Conservation (phyloP, 805 yeast genomes). For the Ogataea angusta region DNA sequence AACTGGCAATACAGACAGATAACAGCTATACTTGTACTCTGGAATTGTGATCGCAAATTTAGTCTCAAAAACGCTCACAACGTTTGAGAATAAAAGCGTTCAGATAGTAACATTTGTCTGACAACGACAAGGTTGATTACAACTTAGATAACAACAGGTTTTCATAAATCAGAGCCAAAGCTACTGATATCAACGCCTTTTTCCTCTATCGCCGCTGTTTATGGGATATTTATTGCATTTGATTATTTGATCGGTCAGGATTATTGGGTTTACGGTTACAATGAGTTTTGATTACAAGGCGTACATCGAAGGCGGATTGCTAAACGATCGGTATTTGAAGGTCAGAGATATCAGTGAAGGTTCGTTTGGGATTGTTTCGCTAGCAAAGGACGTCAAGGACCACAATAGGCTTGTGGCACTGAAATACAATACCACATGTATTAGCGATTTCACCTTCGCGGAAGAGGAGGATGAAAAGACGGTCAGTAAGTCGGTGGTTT, state of each 20-base stretch:
- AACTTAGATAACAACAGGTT: background rate
- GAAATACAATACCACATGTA: conserved; percentile 71
- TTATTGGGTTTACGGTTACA: conserved; percentile 3
- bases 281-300: conserved; percentile 30
- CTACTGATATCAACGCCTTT: background rate
- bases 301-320: conserved; percentile 38
- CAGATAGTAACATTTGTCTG: conserved; percentile 2
- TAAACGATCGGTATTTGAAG: conserved; percentile 62
- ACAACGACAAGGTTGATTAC: background rate
- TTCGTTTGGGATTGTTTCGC: conserved; percentile 86
- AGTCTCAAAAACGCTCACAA: background rate
- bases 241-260: conserved; percentile 3
- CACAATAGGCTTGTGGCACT: conserved; percentile 66
- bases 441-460: conserved; percentile 35
- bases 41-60: conserved; percentile 5
- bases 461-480: conserved; percentile 15
- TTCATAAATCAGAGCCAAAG: background rate
- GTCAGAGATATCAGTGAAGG: conserved; percentile 83
- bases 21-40: background rate
- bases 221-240: conserved; percentile 8
- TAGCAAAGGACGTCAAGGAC: conserved; percentile 67
- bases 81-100: conserved; percentile 6
- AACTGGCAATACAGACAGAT: background rate
- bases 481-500: conserved; percentile 35
- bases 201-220: background rate